Percentiles rank a stretch among this genome's conserved stretches.
phyloP scores from a whole-genome alignment of 2,329 filamentous ascomycete genomes.

The Aaosphaeria arxii region DNA sequence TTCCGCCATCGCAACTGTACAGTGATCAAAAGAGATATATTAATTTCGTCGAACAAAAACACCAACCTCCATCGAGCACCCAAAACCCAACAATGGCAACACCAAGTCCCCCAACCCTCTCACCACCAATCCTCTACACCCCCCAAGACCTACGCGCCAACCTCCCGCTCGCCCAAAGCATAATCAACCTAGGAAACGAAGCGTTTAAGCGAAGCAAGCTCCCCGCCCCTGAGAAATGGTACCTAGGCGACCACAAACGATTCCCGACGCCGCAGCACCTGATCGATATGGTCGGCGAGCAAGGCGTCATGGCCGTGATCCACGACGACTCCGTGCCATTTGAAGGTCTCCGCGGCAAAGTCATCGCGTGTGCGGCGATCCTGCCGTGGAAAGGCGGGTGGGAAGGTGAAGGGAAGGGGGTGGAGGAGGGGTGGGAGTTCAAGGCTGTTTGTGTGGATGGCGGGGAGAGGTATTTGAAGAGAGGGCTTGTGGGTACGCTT shows the following conservation, averaged over 20 bases:
- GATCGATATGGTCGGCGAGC: background rate
- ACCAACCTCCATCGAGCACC: no score
- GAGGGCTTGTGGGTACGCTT: background rate
- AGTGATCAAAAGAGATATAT: no score
- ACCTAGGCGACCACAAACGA: background rate
- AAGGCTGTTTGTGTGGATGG: slow-evolving; percentile 5
- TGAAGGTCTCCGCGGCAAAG: background rate
- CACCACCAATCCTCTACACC: background rate
- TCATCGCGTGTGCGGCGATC: slow-evolving; percentile 1
- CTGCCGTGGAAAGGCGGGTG: slow-evolving; percentile 1
- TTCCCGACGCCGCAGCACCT: background rate
- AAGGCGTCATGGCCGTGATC: background rate
- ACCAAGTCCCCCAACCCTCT: background rate
- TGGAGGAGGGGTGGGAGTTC: slow-evolving; percentile 4
- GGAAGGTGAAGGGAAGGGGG: background rate
- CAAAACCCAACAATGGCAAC: background rate
- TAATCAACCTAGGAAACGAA: background rate
- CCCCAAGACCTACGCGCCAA: background rate
- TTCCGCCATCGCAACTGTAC: no score
- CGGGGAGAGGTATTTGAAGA: background rate
- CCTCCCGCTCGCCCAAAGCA: background rate
- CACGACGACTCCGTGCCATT: background rate
- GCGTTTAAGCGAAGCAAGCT: background rate
- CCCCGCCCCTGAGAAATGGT: background rate
- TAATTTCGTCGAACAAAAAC: no score